Evolutionary conservation across 2,329 filamentous ascomycete species (phyloP).

Genomic region (Massarina eburnea): DNA sequence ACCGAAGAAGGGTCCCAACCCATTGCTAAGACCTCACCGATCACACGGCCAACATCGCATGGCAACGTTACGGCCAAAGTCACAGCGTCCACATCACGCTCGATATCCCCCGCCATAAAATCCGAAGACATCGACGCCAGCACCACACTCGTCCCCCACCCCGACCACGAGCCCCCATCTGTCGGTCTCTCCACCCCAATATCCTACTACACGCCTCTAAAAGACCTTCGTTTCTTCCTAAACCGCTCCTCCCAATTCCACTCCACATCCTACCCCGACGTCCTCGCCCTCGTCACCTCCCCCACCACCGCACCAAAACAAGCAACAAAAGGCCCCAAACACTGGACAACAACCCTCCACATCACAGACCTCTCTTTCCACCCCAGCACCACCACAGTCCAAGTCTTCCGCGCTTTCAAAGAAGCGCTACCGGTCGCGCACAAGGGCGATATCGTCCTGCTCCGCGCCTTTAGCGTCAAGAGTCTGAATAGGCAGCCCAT

Average conservation of each 20-base stretch:
- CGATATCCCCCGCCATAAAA: conserved; percentile 16
- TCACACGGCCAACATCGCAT: conserved; percentile 12
- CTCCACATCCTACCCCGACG: conserved; percentile 41
- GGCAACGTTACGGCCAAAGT: conserved; percentile 8
- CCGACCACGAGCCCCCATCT: conserved; percentile 15
- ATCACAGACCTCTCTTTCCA: conserved; percentile 43
- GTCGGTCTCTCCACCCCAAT: conserved; percentile 44
- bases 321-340: conserved; percentile 46
- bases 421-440: conserved; percentile 45
- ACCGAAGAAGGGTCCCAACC: conserved; percentile 5
- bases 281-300: conserved; percentile 48
- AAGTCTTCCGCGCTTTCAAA: conserved; percentile 49
- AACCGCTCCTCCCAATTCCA: conserved; percentile 43
- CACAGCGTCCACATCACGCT: not conserved
- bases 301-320: conserved; percentile 35
- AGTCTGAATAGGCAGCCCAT: conserved; percentile 38
- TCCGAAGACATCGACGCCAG: conserved; percentile 7
- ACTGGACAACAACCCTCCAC: conserved; percentile 47
- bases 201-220: conserved; percentile 51
- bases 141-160: conserved; percentile 1
- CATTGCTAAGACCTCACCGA: conserved; percentile 4
- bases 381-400: conserved; percentile 34
- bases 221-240: conserved; percentile 42
- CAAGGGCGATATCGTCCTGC: conserved; percentile 48
- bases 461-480: conserved; percentile 48